Conservation (phyloP, 768 basidiomycete genomes). For the Mycena pura region DNA sequence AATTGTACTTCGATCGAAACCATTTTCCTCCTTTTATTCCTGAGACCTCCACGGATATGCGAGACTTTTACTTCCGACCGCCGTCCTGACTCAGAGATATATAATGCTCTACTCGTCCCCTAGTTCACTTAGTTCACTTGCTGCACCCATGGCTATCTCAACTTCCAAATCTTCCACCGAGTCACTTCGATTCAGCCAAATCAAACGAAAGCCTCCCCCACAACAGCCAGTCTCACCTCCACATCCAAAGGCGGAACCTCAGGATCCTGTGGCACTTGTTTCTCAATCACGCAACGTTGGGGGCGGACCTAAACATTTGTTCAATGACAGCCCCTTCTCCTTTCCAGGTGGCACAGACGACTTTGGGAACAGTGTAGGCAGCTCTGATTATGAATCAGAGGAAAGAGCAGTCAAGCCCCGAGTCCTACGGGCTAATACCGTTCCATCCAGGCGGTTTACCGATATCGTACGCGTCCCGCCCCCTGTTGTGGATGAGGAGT, state of each 20-base stretch:
- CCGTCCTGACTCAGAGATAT: neutral
- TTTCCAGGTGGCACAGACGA: constrained; percentile 8
- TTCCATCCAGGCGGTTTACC: constrained; percentile 15
- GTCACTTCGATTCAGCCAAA: constrained; percentile 11
- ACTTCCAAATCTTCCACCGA: neutral
- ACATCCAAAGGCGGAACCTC: constrained; percentile 54
- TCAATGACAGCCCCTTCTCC: neutral
- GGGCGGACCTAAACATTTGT: neutral
- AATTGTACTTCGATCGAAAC: neutral
- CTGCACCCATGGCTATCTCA: constrained; percentile 11
- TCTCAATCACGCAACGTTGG: constrained; percentile 48
- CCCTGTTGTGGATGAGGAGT: constrained; percentile 5
- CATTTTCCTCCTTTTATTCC: neutral
- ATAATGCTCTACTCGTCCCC: neutral
- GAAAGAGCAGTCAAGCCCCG: neutral
- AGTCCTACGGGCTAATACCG: constrained; percentile 1
- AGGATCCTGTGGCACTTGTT: constrained; percentile 53
- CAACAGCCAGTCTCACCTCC: constrained; percentile 19
- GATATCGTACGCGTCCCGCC: constrained; percentile 19
- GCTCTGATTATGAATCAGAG: constrained; percentile 10
- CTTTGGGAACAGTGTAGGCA: constrained; percentile 2
- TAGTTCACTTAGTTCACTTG: neutral
- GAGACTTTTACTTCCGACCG: constrained; percentile 16
- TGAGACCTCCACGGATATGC: neutral
- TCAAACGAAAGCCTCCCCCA: constrained; percentile 18